Base-by-base conservation (phyloP, 2,329 filamentous ascomycete genomes). In the Beauveria medogensis region DNA sequence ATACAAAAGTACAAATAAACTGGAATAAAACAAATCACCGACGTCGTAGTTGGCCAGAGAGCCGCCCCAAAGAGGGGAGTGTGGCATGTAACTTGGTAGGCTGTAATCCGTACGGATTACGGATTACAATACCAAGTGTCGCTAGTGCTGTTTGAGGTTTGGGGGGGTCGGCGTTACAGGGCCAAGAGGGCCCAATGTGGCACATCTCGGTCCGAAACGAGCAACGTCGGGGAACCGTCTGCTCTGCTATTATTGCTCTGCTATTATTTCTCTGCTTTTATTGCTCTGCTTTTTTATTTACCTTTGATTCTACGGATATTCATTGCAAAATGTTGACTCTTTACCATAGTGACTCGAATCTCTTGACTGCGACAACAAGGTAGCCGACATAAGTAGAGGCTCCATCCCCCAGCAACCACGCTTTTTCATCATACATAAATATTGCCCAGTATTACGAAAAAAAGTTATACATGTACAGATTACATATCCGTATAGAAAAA, bases 141-240 rank as follows among this genome's bases (percentile, higher is more conserved):
- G 34, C 47, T 58, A 58, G 55, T 58, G 55, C 24, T 34, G 55
- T 58, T 58, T 58, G 55, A 58, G 55, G 47, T 58, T 44, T 22
- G 34, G 22, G 12, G 43, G 43, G 9, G 22, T 30, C n/a, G 44
- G 40, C 54, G 54, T 58, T 58, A 47, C 55, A 58, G 37, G 22
- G 30, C 30, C 30, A 22, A 55, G 20, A 58, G 37, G 34, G 12
- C 34, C 34, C 40, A 55, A 37, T 16, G 43, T 48, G 34, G 55
- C 55, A 58, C 28, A 40, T 22, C 18, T 37, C 22, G 34, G 46
- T 58, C 55, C 55, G 55, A 58, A 58, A 58, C 55, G 37, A 34
- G 55, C 37, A 50, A 24, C 37, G 55, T 58, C 55, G 55, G 41
- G 53, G 40, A 41, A 30, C 24, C 30, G n/a, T 37, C 50, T 37